Percentiles rank a stretch among this genome's conserved stretches.
Conservation (phyloP, 768 basidiomycete genomes). For the Boletus sp. region DNA sequence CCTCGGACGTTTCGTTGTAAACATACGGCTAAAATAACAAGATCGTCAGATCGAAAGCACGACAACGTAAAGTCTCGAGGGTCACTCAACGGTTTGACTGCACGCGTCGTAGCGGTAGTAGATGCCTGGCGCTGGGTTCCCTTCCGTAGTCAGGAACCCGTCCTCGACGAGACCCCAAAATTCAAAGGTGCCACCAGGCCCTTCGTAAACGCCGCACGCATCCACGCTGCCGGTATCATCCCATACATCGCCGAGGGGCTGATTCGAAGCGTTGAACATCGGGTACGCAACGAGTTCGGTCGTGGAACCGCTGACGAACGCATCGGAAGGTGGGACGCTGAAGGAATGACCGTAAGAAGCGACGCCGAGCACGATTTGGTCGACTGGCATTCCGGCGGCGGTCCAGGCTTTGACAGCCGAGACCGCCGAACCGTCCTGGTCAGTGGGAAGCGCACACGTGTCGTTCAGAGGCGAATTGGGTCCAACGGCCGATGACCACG, state of each 20-base stretch:
- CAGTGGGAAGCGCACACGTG: slow-evolving; percentile 56
- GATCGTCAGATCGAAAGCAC: background rate
- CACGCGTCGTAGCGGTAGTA: slow-evolving; percentile 56
- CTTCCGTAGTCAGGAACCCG: slow-evolving; percentile 46
- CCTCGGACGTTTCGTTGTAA: slow-evolving; percentile 50
- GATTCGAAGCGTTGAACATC: slow-evolving; percentile 41
- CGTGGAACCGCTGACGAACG: slow-evolving; percentile 34
- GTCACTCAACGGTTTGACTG: slow-evolving; percentile 62
- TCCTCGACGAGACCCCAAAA: slow-evolving; percentile 62
- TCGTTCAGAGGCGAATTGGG: slow-evolving; percentile 83
- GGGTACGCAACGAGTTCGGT: slow-evolving; percentile 47
- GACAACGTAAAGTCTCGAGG: background rate
- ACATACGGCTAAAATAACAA: slow-evolving; percentile 52
- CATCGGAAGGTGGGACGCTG: slow-evolving; percentile 37
- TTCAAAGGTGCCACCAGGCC: slow-evolving; percentile 52
- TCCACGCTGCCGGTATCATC: slow-evolving; percentile 47
- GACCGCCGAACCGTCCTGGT: slow-evolving; percentile 72
- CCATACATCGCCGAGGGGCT: slow-evolving; percentile 56
- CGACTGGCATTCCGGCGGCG: slow-evolving; percentile 67
- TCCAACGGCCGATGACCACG: slow-evolving; percentile 38
- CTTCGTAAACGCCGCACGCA: slow-evolving; percentile 49
- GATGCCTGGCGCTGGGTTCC: slow-evolving; percentile 41
- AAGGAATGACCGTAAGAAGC: slow-evolving; percentile 82
- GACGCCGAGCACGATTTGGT: slow-evolving; percentile 76
- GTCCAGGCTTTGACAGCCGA: slow-evolving; percentile 74